A percentile compares a stretch with the other conserved stretches of the same genome.
Evolutionary conservation across 2,329 filamentous ascomycete genomes (phyloP).

Genomic region (Shiraia bambusicola): DNA sequence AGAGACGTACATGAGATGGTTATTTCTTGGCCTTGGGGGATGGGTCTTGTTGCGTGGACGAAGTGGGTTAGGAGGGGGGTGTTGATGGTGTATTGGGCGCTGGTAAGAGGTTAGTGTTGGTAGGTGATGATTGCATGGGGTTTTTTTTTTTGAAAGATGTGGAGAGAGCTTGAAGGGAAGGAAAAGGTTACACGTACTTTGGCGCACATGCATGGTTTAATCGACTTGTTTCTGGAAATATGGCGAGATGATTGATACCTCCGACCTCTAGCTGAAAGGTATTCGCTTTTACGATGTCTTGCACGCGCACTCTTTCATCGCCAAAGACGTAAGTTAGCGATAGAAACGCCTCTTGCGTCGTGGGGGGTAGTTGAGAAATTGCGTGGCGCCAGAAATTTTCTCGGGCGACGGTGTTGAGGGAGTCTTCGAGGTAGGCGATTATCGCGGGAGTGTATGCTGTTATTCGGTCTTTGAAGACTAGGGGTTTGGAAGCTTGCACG

Average conservation of each 20-base stretch:
- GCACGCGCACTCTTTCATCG: constrained; percentile 24
- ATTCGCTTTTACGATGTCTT: constrained; percentile 42
- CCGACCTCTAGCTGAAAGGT: constrained; percentile 34
- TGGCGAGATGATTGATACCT: constrained; percentile 34
- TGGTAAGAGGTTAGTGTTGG: constrained; percentile 11
- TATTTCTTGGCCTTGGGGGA: constrained; percentile 43
- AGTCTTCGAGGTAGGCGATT: constrained; percentile 32
- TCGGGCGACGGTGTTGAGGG: constrained; percentile 28
- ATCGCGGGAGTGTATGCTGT: constrained; percentile 37
- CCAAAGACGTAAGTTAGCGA: constrained; percentile 30
- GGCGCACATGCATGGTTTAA: constrained; percentile 47
- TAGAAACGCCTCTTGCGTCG: constrained; percentile 20
- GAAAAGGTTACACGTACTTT: constrained; percentile 23
- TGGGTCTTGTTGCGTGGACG: constrained; percentile 41
- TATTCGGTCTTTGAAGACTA: constrained; percentile 27
- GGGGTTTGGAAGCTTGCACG: constrained; percentile 26
- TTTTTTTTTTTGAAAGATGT: too few species aligned
- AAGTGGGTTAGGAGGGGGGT: constrained; percentile 41
- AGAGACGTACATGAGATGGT: constrained; percentile 41
- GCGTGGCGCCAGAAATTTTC: constrained; percentile 32
- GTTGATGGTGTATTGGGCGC: constrained; percentile 47
- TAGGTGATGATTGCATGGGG: too few species aligned
- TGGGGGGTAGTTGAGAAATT: constrained; percentile 27
- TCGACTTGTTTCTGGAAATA: constrained; percentile 45
- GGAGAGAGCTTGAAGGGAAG: too few species aligned